A percentile compares a stretch with the other conserved stretches of the same genome.
phyloP scores from a whole-genome alignment of 805 yeast genomes.

The Zygoascus bituminiphila region DNA sequence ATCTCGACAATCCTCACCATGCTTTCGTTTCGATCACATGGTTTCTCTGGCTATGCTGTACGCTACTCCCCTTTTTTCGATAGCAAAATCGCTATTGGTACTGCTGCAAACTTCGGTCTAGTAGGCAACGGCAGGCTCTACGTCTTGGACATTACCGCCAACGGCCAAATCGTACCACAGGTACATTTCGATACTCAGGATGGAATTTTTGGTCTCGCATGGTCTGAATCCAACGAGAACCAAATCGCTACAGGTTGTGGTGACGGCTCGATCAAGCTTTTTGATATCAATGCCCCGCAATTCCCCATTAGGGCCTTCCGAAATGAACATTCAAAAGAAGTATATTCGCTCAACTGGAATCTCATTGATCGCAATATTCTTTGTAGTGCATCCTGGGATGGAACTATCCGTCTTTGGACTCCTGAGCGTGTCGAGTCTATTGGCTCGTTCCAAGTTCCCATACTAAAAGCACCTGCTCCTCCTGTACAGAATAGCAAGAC shows the following conservation, averaged over 20 bases:
- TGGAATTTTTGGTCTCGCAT: constrained; percentile 76
- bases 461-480: neutral
- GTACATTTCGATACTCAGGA: constrained; percentile 77
- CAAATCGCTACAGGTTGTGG: constrained; percentile 80
- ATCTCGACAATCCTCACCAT: constrained; percentile 37
- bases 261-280: constrained; percentile 78
- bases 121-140: constrained; percentile 88
- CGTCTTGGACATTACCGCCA: constrained; percentile 56
- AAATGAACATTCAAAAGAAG: constrained; percentile 71
- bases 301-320: constrained; percentile 23
- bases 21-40: constrained; percentile 66
- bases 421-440: constrained; percentile 17
- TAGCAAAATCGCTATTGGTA: constrained; percentile 79
- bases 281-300: constrained; percentile 47
- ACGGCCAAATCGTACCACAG: constrained; percentile 44
- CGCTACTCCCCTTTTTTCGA: constrained; percentile 90
- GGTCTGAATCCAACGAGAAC: constrained; percentile 89
- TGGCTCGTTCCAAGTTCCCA: constrained; percentile 11
- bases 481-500: constrained; percentile 19
- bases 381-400: constrained; percentile 88
- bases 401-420: constrained; percentile 52
- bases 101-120: constrained; percentile 86
- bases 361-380: constrained; percentile 58
- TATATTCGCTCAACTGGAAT: constrained; percentile 68
- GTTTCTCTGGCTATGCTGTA: constrained; percentile 80